Percentiles rank a stretch among this genome's conserved stretches.
Evolutionary conservation across 768 basidiomycete species (phyloP).

Genomic region (Lentinula guzmanii): DNA sequence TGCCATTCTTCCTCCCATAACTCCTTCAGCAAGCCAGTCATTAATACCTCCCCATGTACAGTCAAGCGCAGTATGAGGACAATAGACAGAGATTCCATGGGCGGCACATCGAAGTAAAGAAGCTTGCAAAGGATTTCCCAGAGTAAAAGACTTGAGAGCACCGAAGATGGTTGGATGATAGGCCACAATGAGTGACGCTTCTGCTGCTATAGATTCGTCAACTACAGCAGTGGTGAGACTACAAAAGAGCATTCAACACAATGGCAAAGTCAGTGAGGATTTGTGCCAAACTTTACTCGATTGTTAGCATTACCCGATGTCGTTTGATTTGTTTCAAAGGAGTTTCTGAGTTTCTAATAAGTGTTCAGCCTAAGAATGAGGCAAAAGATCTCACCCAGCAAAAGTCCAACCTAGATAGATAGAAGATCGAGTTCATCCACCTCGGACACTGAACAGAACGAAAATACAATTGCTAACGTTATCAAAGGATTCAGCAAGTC

Average conservation of each 20-base stretch:
- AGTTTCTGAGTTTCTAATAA: slow-evolving; percentile 36
- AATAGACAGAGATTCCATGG: slow-evolving; percentile 79
- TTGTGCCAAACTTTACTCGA: slow-evolving; percentile 43
- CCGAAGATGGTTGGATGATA: slow-evolving; percentile 88
- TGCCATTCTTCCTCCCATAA: slow-evolving; percentile 29
- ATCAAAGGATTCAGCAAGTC: slow-evolving; percentile 88
- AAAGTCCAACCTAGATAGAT: slow-evolving; percentile 55
- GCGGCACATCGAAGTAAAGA: slow-evolving; percentile 78
- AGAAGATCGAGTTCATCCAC: background rate
- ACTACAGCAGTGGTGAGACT: slow-evolving; percentile 73
- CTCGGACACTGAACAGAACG: background rate
- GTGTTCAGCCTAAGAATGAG: slow-evolving; percentile 2
- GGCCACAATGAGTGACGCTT: slow-evolving; percentile 63
- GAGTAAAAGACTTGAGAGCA: slow-evolving; percentile 68
- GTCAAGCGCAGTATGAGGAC: slow-evolving; percentile 87
- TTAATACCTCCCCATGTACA: slow-evolving; percentile 81
- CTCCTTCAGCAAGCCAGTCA: slow-evolving; percentile 74
- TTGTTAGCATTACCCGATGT: slow-evolving; percentile 57
- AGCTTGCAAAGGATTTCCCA: slow-evolving; percentile 71
- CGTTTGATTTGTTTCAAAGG: slow-evolving; percentile 36
- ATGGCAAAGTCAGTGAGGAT: slow-evolving; percentile 14
- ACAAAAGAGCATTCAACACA: slow-evolving; percentile 11
- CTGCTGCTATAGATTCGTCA: slow-evolving; percentile 56
- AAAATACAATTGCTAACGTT: slow-evolving; percentile 55
- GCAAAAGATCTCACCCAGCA: slow-evolving; percentile 47